Percentiles rank a stretch among this genome's conserved stretches.
phyloP scores from a whole-genome alignment of 2,329 filamentous ascomycete genomes.

The Aspergillus pseudoviridinutans region DNA sequence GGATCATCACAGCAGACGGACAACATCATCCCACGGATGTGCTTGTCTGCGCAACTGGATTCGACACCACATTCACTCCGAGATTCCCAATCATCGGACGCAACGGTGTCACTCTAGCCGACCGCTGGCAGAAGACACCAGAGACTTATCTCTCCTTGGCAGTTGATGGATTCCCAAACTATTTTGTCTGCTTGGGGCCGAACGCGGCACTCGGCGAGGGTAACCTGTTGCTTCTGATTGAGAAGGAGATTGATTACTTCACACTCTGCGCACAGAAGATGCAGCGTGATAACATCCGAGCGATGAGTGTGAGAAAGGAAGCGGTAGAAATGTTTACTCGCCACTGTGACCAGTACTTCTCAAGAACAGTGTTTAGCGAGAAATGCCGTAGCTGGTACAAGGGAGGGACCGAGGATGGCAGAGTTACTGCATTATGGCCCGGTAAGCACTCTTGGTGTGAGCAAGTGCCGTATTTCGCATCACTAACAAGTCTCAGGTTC shows the following conservation, averaged over 20 bases:
- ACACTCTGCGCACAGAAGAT: slow-evolving; percentile 33
- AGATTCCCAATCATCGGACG: slow-evolving; percentile 33
- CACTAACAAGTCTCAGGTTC: slow-evolving; percentile 20
- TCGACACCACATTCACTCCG: slow-evolving; percentile 33
- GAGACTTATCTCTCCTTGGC: slow-evolving; percentile 35
- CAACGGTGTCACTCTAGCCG: slow-evolving; percentile 21
- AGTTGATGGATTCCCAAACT: slow-evolving; percentile 33
- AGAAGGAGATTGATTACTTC: slow-evolving; percentile 32
- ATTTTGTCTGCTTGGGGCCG: slow-evolving; percentile 32
- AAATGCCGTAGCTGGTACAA: slow-evolving; percentile 40
- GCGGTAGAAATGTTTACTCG: slow-evolving; percentile 26
- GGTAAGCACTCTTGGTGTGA: slow-evolving; percentile 16
- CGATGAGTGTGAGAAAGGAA: slow-evolving; percentile 23
- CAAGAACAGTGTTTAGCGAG: slow-evolving; percentile 30
- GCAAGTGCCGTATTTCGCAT: not conserved
- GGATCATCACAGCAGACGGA: slow-evolving; percentile 34
- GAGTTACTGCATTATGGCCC: slow-evolving; percentile 33
- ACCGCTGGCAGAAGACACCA: slow-evolving; percentile 29
- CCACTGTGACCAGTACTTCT: slow-evolving; percentile 34
- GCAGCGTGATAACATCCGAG: slow-evolving; percentile 32
- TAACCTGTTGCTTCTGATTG: slow-evolving; percentile 31
- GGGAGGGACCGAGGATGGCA: slow-evolving; percentile 27
- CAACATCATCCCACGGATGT: slow-evolving; percentile 30
- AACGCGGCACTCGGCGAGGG: slow-evolving; percentile 32
- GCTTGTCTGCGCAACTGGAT: slow-evolving; percentile 38